Evolutionary conservation across 2,329 filamentous ascomycete genomes (phyloP).

Genomic region (Colletotrichum theobromicola): DNA sequence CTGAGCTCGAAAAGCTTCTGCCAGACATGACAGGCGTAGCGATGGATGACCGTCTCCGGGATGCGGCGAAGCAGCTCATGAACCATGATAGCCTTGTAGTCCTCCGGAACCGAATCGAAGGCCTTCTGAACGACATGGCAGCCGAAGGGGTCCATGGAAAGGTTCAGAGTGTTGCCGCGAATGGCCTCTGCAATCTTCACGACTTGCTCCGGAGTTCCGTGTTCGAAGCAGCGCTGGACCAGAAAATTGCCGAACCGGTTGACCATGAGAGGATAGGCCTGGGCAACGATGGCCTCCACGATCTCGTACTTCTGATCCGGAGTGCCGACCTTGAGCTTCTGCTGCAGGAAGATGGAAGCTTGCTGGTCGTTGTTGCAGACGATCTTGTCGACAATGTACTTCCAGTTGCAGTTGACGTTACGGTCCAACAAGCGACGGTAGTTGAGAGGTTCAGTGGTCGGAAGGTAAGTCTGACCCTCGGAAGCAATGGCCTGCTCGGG

Average conservation of each 20-base stretch:
- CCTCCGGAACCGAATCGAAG: slow-evolving; percentile 95
- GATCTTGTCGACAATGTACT: slow-evolving; percentile 99
- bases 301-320: slow-evolving; percentile 97
- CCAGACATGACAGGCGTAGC: slow-evolving; percentile 99
- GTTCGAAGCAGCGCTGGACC: slow-evolving; percentile 98
- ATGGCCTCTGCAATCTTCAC: slow-evolving; percentile 94
- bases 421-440: slow-evolving; percentile 94
- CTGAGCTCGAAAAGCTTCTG: slow-evolving; percentile 98
- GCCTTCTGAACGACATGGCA: slow-evolving; percentile 99
- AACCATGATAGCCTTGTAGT: slow-evolving; percentile 99
- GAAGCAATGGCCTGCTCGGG: slow-evolving; percentile 48
- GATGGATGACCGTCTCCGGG: slow-evolving; percentile 96
- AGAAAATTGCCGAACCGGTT: slow-evolving; percentile 99
- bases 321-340: slow-evolving; percentile 97
- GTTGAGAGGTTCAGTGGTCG: slow-evolving; percentile 90
- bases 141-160: slow-evolving; percentile 98
- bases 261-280: slow-evolving; percentile 95
- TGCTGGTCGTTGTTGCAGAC: slow-evolving; percentile 99
- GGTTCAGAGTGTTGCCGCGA: slow-evolving; percentile 87
- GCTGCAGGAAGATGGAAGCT: slow-evolving; percentile 97
- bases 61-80: slow-evolving; percentile 94
- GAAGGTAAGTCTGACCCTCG: slow-evolving; percentile 78
- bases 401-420: slow-evolving; percentile 98
- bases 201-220: slow-evolving; percentile 93
- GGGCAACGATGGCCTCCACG: slow-evolving; percentile 92